Base-by-base conservation (phyloP, 2,329 filamentous ascomycete genomes). In the Paradendryphiella salina region DNA sequence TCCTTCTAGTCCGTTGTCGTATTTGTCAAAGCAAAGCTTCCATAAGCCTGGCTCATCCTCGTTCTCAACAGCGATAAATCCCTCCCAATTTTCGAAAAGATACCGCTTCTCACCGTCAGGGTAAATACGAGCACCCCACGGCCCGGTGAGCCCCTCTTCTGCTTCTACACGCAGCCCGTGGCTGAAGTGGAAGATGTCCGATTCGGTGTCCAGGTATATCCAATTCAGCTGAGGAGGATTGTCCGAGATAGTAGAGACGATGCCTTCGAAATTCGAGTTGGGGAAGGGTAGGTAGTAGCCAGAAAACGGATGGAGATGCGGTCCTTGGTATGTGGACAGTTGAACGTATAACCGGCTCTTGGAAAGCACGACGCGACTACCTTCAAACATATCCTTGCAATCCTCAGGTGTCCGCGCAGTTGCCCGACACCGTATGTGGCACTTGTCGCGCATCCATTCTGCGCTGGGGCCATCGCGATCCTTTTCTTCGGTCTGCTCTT, bases 71-170 rank as follows among this genome's bases (percentile, higher is more conserved):
- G 80, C 82, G 1, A 82, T 73, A 52, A 83, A 84, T 3, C 78
- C 78, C 56, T 84, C 79, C 69, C 75, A 80, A 1, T 75, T 78
- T 46, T 84, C 80, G 7, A 84, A 74, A 5, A 74, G 80, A 20
- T 83, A 65, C 23, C 75, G 74, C 35, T 76, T 74, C 55, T 86
- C 82, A 42, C 86, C 81, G 33, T 83, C 79, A 1, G 80, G 86
- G 83, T 88, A 93, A 61, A 89, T 85, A 83, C 87, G 94, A 6
- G 87, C 58, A n/a, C 52, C 58, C 53, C 56, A 64, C 13, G 61
- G 58, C 7, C 60, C 60, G 3, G 74, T 80, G 13, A 84, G 61
- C 29, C 74, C 74, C 33, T 75, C 71, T 54, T 86, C 83, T 46
- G 86, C 82, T 32, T 84, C 80, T 1, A 81, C 88, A 58, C 80